Conservation (phyloP, 257 asterid species). For the Rehmannia glutinosa region DNA sequence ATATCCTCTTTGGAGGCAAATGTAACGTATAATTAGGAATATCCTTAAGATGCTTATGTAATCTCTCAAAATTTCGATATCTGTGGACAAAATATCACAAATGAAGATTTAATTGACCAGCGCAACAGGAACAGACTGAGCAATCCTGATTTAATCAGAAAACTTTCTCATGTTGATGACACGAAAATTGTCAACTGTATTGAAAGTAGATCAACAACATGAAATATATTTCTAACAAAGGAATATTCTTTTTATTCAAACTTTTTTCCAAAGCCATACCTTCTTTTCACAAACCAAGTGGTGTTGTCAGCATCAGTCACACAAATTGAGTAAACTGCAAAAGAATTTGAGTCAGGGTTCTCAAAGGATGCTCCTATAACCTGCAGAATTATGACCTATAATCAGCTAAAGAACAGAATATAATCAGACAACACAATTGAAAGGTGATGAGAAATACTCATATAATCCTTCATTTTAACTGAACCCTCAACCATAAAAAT, state of each 20-base stretch:
- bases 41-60: conserved; percentile 86
- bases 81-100: conserved; percentile 36
- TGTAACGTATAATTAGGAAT: conserved; percentile 86
- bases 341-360: conserved; percentile 80
- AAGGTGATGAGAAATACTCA: conserved; percentile 9
- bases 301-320: conserved; percentile 70
- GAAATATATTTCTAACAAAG: background rate
- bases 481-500: conserved; percentile 3
- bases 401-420: conserved; percentile 21
- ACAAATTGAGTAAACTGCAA: conserved; percentile 84
- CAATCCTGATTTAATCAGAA: conserved; percentile 15
- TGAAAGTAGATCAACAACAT: background rate
- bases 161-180: conserved; percentile 1
- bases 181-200: background rate
- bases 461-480: conserved; percentile 1
- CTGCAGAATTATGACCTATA: conserved; percentile 38
- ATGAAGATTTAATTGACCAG: conserved; percentile 16
- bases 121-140: background rate
- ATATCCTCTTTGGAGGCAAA: conserved; percentile 94
- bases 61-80: conserved; percentile 87
- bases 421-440: conserved; percentile 13
- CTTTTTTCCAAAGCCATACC: conserved; percentile 36
- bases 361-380: conserved; percentile 89
- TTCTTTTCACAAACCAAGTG: conserved; percentile 91
- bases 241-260: conserved; percentile 1